Conservation (phyloP, 768 basidiomycete species). For the Tricholoma sp. region DNA sequence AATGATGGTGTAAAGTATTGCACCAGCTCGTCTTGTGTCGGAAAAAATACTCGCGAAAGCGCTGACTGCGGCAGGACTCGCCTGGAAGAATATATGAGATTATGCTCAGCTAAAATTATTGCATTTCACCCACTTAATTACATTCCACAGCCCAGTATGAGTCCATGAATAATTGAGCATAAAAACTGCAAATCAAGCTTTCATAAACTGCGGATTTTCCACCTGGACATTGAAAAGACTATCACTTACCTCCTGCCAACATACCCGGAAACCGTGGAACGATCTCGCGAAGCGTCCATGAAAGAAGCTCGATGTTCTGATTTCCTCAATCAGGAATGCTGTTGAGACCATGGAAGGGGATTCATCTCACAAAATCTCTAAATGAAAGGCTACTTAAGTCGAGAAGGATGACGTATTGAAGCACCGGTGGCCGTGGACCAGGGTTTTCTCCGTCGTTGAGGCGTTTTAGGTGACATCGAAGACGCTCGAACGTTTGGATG, state of each 20-base stretch:
- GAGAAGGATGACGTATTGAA: constrained; percentile 67
- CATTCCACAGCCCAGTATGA: constrained; percentile 61
- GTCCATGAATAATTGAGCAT: constrained; percentile 73
- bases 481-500: constrained; percentile 48
- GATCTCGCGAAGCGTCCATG: constrained; percentile 62
- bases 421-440: constrained; percentile 26
- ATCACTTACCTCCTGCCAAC: constrained; percentile 57
- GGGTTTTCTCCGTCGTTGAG: constrained; percentile 34
- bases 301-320: constrained; percentile 57
- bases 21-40: constrained; percentile 49
- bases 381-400: constrained; percentile 56
- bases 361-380: constrained; percentile 46
- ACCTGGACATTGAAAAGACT: neutral
- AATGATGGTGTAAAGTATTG: constrained; percentile 44
- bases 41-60: constrained; percentile 63
- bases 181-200: constrained; percentile 40
- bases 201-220: constrained; percentile 6
- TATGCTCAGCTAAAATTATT: neutral
- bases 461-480: constrained; percentile 50
- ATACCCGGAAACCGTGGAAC: constrained; percentile 72
- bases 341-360: constrained; percentile 2
- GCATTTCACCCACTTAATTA: constrained; percentile 49
- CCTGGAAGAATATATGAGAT: constrained; percentile 28
- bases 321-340: constrained; percentile 9
- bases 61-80: constrained; percentile 57